Base-by-base conservation (phyloP, 176 grass and related monocot genomes). In the Zoysia pacifica region DNA sequence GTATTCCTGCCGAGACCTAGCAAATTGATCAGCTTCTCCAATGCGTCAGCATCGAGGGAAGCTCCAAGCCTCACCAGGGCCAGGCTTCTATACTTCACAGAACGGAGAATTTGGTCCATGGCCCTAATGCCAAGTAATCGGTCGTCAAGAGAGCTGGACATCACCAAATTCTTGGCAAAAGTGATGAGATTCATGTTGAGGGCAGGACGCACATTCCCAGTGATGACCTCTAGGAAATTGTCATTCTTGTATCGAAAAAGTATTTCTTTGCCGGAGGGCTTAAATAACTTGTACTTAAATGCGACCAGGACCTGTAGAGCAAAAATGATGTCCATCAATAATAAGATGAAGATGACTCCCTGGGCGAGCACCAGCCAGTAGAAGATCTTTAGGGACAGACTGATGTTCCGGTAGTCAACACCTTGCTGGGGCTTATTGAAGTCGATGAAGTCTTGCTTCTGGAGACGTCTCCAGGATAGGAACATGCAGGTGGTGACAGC, bases 351-450 rank as follows among this genome's bases (percentile, higher is more conserved):
- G 81, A 69, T 68, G 81, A 48, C 5, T 8, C 72, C 72, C 20
- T 76, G 72, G 18, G 82, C 65, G 19, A 84, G 5, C 16, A 77
- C 73, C 73, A 84, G 36, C 7, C 42, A 7, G 1, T 84, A 84
- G 73, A 84, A 84, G 53, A 84, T 84, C 52, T 69, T 76, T 6
- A 84, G 11, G 65, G 82, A 84, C 51, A 2, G 9, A 2, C 2
- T 70, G 53, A 84, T 62, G 16, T 77, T 84, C 2, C 36, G 51
- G 63, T 69, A 10, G 40, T 68, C 28, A 1, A 52, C 50, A 52
- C 39, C 72, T 0, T 9, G 0, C 10, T 1, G 0, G 1, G 2
- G 11, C 5, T 69, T 0, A 3, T 6, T 2, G 9, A 35, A 11
- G 1, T 84, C 52, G 4, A 84, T 44, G 4, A 49, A 84, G 44